Conservation (phyloP, 805 yeast species). For the Cyberlindnera saturnus region DNA sequence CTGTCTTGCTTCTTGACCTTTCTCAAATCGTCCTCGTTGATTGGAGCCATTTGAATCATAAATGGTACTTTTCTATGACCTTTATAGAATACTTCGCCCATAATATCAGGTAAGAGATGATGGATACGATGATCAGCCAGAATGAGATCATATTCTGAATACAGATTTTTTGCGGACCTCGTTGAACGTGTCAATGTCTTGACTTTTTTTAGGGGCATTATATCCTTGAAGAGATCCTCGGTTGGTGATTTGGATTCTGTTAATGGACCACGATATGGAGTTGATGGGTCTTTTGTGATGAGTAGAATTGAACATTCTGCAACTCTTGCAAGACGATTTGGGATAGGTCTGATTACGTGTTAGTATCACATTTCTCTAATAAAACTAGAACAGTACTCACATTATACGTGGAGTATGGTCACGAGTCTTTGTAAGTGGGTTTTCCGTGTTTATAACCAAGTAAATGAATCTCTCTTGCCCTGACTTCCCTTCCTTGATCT, state of each 20-base stretch:
- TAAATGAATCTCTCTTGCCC: slow-evolving; percentile 9
- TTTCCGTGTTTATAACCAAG: slow-evolving; percentile 42
- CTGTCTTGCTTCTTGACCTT: slow-evolving; percentile 27
- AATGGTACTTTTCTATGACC: slow-evolving; percentile 63
- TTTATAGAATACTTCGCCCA: slow-evolving; percentile 57
- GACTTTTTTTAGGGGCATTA: slow-evolving; percentile 35
- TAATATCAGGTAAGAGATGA: slow-evolving; percentile 48
- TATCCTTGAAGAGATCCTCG: slow-evolving; percentile 15
- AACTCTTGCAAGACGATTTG: slow-evolving; percentile 42
- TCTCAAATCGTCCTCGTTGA: slow-evolving; percentile 22
- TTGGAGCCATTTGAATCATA: slow-evolving; percentile 50
- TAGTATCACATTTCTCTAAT: background rate
- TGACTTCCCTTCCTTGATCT: slow-evolving; percentile 12
- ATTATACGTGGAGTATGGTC: slow-evolving; percentile 54
- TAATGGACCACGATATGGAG: slow-evolving; percentile 45
- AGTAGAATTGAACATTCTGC: slow-evolving; percentile 48
- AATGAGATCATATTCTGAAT: slow-evolving; percentile 58
- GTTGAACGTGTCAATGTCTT: slow-evolving; percentile 42
- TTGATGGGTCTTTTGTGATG: slow-evolving; percentile 70
- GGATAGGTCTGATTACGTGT: slow-evolving; percentile 34
- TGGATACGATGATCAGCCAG: slow-evolving; percentile 67
- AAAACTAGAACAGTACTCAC: background rate
- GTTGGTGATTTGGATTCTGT: slow-evolving; percentile 22
- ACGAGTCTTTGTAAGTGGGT: slow-evolving; percentile 36
- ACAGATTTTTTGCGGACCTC: slow-evolving; percentile 41